Evolutionary conservation across 1,284 basidiomycete species (phyloP), one percentile per base, ranked within the genome.

Genomic region (Cryptococcus sp.): DNA sequence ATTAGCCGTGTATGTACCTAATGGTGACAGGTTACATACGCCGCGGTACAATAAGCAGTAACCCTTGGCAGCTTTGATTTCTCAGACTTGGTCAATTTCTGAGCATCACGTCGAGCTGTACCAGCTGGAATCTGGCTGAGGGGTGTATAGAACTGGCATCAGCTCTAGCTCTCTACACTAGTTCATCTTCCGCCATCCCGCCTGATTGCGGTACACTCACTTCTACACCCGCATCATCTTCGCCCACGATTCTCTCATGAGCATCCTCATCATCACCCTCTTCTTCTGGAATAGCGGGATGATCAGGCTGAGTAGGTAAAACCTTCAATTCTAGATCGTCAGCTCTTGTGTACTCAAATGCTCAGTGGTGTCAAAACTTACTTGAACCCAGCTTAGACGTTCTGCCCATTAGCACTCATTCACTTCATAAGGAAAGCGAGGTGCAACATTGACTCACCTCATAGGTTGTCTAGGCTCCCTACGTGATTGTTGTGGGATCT

Each of bases 41-140:
- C 86, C 36, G 92, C 90, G 14, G 92, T 97, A 50, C 91, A 90
- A 75, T 96, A 97, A 2, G 92, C 92, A 3, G 92, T 96, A 18
- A 94, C 92, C 60, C 93, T 79, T n/a, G 93, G 91, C 28, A 97
- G 74, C 40, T 87, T 90, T 62, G 92, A 91, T 32, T 92, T 91
- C 67, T 93, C 93, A 73, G 88, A 90, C 76, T 94, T 93, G 0
- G 92, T 97, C 57, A 97, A 75, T 53, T 82, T 83, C 54, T 91
- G 76, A 0, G 93, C 93, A 79, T 97, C 92, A 55, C 91, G 81
- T 45, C 91, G 82, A 31, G 93, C 93, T 36, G 90, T 91, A 2
- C 93, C 93, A 45, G 91, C 91, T 2, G 93, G 93, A 54, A 97
- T 98, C 46, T 89, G 83, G 9, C 87, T 86, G 52, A 94, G 84